A percentile compares a stretch with the other conserved stretches of the same genome.
phyloP scores from a whole-genome alignment of 2,329 filamentous ascomycete species.

The Talaromyces sp. region DNA sequence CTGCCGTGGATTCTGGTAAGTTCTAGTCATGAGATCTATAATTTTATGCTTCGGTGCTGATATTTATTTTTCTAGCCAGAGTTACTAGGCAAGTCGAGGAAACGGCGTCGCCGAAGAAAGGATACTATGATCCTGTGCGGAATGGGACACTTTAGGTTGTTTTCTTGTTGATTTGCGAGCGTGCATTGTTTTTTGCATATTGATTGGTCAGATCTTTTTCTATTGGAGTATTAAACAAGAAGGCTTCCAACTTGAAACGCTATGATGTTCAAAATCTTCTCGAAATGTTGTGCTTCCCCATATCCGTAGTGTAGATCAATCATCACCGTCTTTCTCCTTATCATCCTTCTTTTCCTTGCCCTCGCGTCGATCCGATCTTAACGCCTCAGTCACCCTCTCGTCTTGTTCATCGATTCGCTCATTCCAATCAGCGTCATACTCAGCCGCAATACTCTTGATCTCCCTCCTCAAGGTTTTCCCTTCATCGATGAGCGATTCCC shows the following conservation, averaged over 20 bases:
- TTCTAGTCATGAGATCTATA: not conserved
- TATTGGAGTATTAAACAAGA: not conserved
- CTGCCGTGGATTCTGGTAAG: slow-evolving; percentile 18
- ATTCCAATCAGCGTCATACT: slow-evolving; percentile 91
- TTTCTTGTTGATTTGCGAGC: not conserved
- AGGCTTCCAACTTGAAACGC: not conserved
- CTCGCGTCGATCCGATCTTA: slow-evolving; percentile 54
- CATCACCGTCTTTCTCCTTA: slow-evolving; percentile 33
- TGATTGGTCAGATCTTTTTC: not conserved
- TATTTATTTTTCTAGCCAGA: slow-evolving; percentile 22
- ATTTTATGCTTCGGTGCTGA: slow-evolving; percentile 5
- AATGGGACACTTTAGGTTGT: slow-evolving; percentile 35
- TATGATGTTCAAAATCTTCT: not conserved
- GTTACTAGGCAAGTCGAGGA: slow-evolving; percentile 30
- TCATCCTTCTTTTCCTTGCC: slow-evolving; percentile 33
- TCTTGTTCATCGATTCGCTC: slow-evolving; percentile 73
- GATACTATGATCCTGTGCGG: slow-evolving; percentile 47
- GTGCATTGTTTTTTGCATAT: slow-evolving; percentile 1
- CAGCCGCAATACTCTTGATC: slow-evolving; percentile 76
- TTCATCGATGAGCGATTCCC: slow-evolving; percentile 79
- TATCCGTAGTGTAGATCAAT: not conserved
- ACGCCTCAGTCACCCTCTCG: slow-evolving; percentile 57
- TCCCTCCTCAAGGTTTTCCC: slow-evolving; percentile 76
- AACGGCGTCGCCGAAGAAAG: slow-evolving; percentile 32
- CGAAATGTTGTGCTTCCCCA: not conserved